Percentiles rank a stretch among this genome's conserved stretches.
phyloP scores from a whole-genome alignment of 257 asterid genomes.

The Solanum chaucha region DNA sequence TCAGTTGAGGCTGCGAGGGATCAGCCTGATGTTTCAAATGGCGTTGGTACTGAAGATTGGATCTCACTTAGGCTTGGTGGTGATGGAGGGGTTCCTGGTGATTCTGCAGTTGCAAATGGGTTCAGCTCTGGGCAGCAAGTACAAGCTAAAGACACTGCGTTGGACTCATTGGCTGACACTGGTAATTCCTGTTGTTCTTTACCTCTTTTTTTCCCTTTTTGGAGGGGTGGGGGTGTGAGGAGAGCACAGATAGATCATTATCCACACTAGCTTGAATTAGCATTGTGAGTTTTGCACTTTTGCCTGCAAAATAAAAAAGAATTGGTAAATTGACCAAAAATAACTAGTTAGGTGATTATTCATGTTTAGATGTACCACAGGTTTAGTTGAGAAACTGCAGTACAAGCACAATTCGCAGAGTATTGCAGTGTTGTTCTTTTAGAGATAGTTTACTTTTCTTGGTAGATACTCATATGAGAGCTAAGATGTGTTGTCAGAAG shows the following conservation, averaged over 20 bases:
- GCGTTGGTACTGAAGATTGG: slow-evolving; percentile 69
- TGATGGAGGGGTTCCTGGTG: slow-evolving; percentile 36
- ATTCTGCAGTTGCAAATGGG: slow-evolving; percentile 34
- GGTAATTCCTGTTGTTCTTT: slow-evolving; percentile 21
- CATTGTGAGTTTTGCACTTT: neutral
- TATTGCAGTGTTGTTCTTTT: neutral
- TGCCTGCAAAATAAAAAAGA: neutral
- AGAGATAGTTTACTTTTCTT: neutral
- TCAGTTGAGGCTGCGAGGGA: slow-evolving; percentile 45
- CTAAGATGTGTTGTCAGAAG: neutral
- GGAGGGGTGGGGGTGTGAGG: neutral
- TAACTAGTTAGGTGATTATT: neutral
- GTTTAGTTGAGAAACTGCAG: neutral
- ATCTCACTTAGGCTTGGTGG: slow-evolving; percentile 82
- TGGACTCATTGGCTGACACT: slow-evolving; percentile 50
- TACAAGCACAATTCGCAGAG: neutral
- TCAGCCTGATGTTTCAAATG: slow-evolving; percentile 54
- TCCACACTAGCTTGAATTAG: neutral
- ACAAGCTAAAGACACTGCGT: slow-evolving; percentile 34
- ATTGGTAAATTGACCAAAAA: neutral
- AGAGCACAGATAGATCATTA: neutral
- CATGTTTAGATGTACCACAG: neutral
- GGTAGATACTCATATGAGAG: neutral
- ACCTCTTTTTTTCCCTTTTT: neutral
- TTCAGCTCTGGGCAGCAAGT: slow-evolving; percentile 34